These are phyloP conservation scores for Pochonia chlamydosporia DNA, from an alignment of 2,329 filamentous ascomycete genomes.

Conservation along the genomic window DNA sequence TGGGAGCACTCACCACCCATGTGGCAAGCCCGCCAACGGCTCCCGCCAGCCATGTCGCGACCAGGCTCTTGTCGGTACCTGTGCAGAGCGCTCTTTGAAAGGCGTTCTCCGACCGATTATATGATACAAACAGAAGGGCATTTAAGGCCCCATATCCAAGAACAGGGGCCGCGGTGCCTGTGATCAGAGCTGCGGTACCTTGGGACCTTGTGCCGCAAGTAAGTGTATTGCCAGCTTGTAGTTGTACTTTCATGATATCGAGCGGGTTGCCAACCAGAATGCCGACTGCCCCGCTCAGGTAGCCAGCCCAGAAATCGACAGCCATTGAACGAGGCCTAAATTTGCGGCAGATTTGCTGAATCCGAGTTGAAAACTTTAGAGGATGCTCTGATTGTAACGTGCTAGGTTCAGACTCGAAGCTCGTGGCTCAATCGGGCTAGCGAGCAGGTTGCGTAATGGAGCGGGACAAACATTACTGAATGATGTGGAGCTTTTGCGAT, in stretches of 20 bases:
- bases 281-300: constrained; percentile 76
- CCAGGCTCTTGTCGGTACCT: constrained; percentile 40
- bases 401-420: too few species aligned
- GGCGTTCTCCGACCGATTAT: constrained; percentile 69
- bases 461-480: too few species aligned
- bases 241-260: constrained; percentile 56
- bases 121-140: constrained; percentile 81
- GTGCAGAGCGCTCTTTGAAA: constrained; percentile 5
- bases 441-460: too few species aligned
- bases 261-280: constrained; percentile 88
- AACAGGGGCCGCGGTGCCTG: constrained; percentile 77
- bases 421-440: too few species aligned
- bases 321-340: constrained; percentile 65
- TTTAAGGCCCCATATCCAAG: constrained; percentile 89
- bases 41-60: constrained; percentile 72
- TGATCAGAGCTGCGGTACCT: constrained; percentile 35
- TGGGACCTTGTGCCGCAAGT: constrained; percentile 14
- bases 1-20: constrained; percentile 81
- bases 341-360: neutral
- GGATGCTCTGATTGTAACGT: too few species aligned
- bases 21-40: constrained; percentile 77
- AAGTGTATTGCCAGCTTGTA: constrained; percentile 53
- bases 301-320: constrained; percentile 90
- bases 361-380: too few species aligned
- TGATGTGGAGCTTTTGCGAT: too few species aligned